phyloP scores from a whole-genome alignment of 345 rosid species.

The Citrus sp. region DNA sequence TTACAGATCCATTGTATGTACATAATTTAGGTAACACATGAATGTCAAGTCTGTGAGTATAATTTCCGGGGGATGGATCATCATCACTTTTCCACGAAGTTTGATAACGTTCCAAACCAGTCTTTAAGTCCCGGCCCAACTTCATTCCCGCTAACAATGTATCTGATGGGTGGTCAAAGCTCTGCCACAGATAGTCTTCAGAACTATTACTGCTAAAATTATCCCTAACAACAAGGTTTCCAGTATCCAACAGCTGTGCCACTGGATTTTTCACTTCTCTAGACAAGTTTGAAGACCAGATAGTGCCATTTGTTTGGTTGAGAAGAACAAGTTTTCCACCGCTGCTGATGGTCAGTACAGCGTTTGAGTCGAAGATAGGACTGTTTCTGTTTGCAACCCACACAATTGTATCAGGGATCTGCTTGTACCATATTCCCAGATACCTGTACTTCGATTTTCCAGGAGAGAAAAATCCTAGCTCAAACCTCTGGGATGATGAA shows the following conservation, averaged over 20 bases:
- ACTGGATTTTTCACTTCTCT: conserved; percentile 1
- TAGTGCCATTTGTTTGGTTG: not conserved
- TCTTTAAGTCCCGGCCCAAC: not conserved
- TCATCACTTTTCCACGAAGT: conserved; percentile 16
- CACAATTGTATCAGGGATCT: conserved; percentile 20
- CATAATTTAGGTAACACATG: conserved; percentile 21
- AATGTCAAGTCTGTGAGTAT: not conserved
- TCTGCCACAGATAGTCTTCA: conserved; percentile 16
- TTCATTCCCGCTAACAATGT: conserved; percentile 20
- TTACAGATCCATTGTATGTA: not conserved
- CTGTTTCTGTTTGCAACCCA: conserved; percentile 50
- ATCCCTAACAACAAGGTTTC: conserved; percentile 26
- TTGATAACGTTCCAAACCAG: conserved; percentile 1
- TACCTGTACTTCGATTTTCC: conserved; percentile 26
- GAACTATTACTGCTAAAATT: not conserved
- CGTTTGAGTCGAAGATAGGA: conserved; percentile 1
- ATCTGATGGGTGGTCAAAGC: conserved; percentile 19
- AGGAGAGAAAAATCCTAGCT: conserved; percentile 29
- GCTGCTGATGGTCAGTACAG: not conserved
- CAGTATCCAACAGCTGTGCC: conserved; percentile 17
- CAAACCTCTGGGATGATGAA: conserved; percentile 9
- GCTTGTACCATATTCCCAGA: conserved; percentile 49
- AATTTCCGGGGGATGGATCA: conserved; percentile 18
- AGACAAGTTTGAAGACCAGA: not conserved
- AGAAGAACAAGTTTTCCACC: conserved; percentile 6